phyloP scores from a whole-genome alignment of 352 stramenopile species.

The Phytophthora palmivora region DNA sequence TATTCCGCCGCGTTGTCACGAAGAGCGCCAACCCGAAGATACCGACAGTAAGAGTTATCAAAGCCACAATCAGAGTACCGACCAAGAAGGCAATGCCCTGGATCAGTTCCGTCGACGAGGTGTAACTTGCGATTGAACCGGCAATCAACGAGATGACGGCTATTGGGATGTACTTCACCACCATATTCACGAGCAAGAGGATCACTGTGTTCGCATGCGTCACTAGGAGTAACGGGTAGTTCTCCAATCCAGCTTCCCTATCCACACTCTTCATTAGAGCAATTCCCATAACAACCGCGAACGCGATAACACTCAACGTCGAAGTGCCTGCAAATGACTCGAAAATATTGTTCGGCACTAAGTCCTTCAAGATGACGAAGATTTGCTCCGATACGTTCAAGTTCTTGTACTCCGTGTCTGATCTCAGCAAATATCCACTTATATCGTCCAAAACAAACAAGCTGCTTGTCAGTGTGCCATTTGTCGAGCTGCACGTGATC shows the following conservation, averaged over 20 bases:
- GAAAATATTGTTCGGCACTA: conserved; percentile 81
- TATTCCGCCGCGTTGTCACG: conserved; percentile 61
- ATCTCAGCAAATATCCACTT: conserved; percentile 47
- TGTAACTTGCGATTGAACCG: conserved; percentile 66
- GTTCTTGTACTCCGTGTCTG: conserved; percentile 44
- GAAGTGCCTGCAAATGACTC: conserved; percentile 58
- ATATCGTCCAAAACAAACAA: conserved; percentile 70
- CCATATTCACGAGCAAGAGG: conserved; percentile 75
- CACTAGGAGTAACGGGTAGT: conserved; percentile 76
- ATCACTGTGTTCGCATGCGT: conserved; percentile 71
- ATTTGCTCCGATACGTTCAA: conserved; percentile 75
- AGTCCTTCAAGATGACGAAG: conserved; percentile 66
- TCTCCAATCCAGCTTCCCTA: conserved; percentile 52
- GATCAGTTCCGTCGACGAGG: conserved; percentile 48
- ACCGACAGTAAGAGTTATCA: conserved; percentile 57
- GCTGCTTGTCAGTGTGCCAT: conserved; percentile 32
- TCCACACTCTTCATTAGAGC: conserved; percentile 71
- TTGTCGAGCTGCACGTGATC: conserved; percentile 51
- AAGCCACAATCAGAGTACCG: conserved; percentile 48
- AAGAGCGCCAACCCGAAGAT: conserved; percentile 64
- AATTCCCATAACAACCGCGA: conserved; percentile 72
- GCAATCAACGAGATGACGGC: conserved; percentile 80
- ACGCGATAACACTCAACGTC: conserved; percentile 79
- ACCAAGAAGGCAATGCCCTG: conserved; percentile 62
- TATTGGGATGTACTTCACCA: conserved; percentile 71